Evolutionary conservation across 164 flowering plant species (phyloP).

Genomic region (Stephania japonica): DNA sequence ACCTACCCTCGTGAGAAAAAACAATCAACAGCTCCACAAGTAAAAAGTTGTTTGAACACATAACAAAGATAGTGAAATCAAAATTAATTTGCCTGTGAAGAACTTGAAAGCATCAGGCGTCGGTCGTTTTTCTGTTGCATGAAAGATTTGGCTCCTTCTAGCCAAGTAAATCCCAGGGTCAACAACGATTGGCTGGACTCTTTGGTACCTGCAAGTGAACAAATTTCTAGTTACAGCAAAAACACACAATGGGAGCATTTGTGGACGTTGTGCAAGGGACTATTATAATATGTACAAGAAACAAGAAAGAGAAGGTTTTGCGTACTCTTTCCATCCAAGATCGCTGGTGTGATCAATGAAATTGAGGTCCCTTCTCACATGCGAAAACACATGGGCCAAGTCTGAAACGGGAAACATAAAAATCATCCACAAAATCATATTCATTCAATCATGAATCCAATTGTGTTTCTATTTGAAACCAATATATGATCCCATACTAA

Average conservation of each 20-base stretch:
- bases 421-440: not conserved
- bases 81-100: slow-evolving; percentile 66
- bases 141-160: slow-evolving; percentile 70
- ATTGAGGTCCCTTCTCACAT: slow-evolving; percentile 71
- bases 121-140: slow-evolving; percentile 76
- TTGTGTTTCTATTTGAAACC: too few species aligned
- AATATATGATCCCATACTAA: not conserved
- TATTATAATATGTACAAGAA: not conserved
- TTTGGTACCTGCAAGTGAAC: slow-evolving; percentile 42
- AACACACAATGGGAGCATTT: not conserved
- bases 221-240: not conserved
- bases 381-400: slow-evolving; percentile 77
- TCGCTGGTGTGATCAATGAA: slow-evolving; percentile 95
- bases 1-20: not conserved
- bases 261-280: not conserved
- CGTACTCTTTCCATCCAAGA: slow-evolving; percentile 99
- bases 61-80: not conserved
- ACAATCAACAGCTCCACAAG: not conserved
- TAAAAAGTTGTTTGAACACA: not conserved
- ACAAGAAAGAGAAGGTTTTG: slow-evolving; percentile 12
- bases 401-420: slow-evolving; percentile 39
- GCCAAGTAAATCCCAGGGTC: slow-evolving; percentile 79
- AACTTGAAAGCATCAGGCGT: slow-evolving; percentile 81
- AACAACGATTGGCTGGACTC: slow-evolving; percentile 67
- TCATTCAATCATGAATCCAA: not conserved